Base-by-base conservation (phyloP, 257 asterid species). In the Jasminum sambac region DNA sequence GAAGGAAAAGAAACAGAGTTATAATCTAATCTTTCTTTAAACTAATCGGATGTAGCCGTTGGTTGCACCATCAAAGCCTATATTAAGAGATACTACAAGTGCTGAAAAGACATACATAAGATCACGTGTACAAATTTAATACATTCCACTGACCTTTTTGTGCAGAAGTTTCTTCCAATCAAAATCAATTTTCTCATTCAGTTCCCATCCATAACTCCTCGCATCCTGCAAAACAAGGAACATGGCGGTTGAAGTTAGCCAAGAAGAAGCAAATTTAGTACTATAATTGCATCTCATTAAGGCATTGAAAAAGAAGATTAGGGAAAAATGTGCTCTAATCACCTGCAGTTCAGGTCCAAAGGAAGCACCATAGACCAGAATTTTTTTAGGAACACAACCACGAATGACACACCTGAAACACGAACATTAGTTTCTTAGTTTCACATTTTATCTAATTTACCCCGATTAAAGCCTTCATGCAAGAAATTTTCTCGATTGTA, bases 311-410 rank as follows among this genome's bases (percentile, higher is more conserved):
- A 12, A 12, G 21, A 26, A 41, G 43, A 57, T 5, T n/a, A n/a
- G n/a, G 21, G 19, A 40, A 23, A 61, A 63, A 61, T 16, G 52
- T 21, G 43, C 30, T 30, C 43, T 17, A 67, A 40, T 80, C 71
- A 91, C 99, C 99, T 91, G 95, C 86, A 95, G 80, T 67, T 95
- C 99, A 76, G 99, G 92, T 73, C 99, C 99, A 82, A 70, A 91
- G 69, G 92, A 42, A 57, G 98, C 99, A 73, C 99, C 99, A 80
- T 95, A 95, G 30, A 95, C 98, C 93, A 95, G 80, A 80, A 95
- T 95, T 90, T 95, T 95, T 81, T 95, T 95, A 23, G 99, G 99
- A 76, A 95, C 99, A 68, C 99, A 95, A n/a, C 99, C 99, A 74
- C 99, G 99, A 75, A 95, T 86, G 58, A 95, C 97, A 77, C 98